Percentiles rank a stretch among this genome's conserved stretches.
These are phyloP conservation scores for Saccharomycopsis phalli DNA, from an alignment of 1,139 yeast species.

Conservation along the genomic window DNA sequence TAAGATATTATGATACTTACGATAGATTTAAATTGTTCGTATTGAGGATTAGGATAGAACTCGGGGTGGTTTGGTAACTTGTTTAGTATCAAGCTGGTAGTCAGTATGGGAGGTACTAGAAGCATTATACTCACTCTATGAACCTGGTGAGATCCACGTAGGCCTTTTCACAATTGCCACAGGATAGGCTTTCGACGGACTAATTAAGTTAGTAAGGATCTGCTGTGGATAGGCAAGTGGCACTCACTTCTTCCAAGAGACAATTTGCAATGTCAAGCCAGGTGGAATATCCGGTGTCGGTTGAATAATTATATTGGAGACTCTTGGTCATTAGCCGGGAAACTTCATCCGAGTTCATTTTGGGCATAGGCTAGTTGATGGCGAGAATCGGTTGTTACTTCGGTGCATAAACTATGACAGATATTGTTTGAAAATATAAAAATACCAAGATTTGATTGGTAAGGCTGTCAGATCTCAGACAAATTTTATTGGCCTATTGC, in stretches of 20 bases:
- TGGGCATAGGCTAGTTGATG: not conserved
- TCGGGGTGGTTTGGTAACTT: slow-evolving; percentile 13
- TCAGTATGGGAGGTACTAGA: not conserved
- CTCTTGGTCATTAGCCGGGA: slow-evolving; percentile 9
- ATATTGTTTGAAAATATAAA: no score
- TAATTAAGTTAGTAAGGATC: slow-evolving; percentile 1
- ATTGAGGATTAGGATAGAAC: slow-evolving; percentile 3
- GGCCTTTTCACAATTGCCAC: slow-evolving; percentile 6
- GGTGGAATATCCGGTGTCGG: slow-evolving; percentile 8
- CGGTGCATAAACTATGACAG: not conserved
- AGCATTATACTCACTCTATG: slow-evolving; percentile 3
- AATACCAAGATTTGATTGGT: no score
- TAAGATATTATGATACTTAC: not conserved
- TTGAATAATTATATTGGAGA: slow-evolving; percentile 9
- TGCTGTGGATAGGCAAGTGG: not conserved
- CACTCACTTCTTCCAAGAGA: slow-evolving; percentile 5
- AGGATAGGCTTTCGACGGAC: slow-evolving; percentile 1
- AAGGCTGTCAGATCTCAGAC: no score
- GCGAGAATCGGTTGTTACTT: not conserved
- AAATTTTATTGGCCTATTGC: no score
- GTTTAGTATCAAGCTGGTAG: slow-evolving; percentile 6
- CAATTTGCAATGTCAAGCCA: slow-evolving; percentile 15
- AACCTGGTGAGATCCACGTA: slow-evolving; percentile 13
- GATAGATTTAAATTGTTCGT: slow-evolving; percentile 5
- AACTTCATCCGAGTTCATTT: slow-evolving; percentile 3